Evolutionary conservation across 352 stramenopile genomes (phyloP).

Genomic region (Pythium rhizo-oryzae): DNA sequence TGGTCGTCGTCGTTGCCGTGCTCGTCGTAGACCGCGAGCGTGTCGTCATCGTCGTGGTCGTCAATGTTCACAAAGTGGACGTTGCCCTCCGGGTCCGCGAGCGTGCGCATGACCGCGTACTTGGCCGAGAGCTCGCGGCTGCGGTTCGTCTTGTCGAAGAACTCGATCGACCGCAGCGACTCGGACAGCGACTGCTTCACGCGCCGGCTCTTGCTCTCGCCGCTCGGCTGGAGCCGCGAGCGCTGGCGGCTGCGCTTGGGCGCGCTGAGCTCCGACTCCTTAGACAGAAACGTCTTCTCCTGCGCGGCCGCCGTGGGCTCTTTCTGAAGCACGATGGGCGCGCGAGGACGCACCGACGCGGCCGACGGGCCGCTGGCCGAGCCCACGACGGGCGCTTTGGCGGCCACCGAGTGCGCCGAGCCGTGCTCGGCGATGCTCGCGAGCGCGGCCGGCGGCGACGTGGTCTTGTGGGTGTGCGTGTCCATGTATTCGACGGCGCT

Average conservation of each 20-base stretch:
- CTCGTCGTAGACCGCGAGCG: neutral
- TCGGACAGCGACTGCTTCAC: slow-evolving; percentile 77
- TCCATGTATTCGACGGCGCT: slow-evolving; percentile 62
- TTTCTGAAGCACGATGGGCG: slow-evolving; percentile 62
- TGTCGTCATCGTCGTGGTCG: slow-evolving; percentile 28
- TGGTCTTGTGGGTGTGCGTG: slow-evolving; percentile 7
- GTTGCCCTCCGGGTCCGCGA: slow-evolving; percentile 69
- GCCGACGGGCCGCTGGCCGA: slow-evolving; percentile 24
- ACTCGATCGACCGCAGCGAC: slow-evolving; percentile 66
- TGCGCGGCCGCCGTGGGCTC: slow-evolving; percentile 21
- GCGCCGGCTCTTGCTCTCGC: slow-evolving; percentile 44
- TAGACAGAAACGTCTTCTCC: slow-evolving; percentile 49
- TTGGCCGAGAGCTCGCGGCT: slow-evolving; percentile 66
- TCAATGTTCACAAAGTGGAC: slow-evolving; percentile 84
- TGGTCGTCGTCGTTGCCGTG: neutral
- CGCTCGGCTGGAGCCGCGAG: slow-evolving; percentile 23
- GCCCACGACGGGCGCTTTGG: neutral
- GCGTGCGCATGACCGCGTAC: slow-evolving; percentile 58
- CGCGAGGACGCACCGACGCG: slow-evolving; percentile 53
- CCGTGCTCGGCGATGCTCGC: slow-evolving; percentile 17
- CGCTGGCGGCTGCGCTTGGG: slow-evolving; percentile 56
- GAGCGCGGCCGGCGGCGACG: neutral
- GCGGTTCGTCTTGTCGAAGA: slow-evolving; percentile 76
- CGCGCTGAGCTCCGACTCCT: slow-evolving; percentile 37
- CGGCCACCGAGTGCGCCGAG: neutral